Evolutionary conservation across 345 rosid genomes (phyloP), one percentile per base, ranked within the genome.

Genomic region (Eucalyptus viminalis): DNA sequence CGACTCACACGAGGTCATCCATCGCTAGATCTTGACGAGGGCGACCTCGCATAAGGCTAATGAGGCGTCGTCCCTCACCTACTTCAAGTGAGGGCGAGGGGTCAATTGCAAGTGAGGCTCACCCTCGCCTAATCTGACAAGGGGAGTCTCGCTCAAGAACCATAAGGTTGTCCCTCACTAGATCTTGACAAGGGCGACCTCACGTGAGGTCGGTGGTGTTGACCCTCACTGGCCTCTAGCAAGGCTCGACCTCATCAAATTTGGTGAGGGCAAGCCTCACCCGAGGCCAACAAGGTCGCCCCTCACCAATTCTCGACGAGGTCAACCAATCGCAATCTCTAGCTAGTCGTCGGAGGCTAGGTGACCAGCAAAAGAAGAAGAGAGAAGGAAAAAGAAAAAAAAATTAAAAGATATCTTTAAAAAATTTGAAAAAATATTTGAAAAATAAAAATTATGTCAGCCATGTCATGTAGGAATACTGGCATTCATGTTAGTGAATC

Each of bases 301-400:
- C 10, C 58, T 19, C 1, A 0, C 10, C 1, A 19, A 4, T 53
- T 19, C 2, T 53, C 0, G 5, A 53, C 0, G 0, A 0, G 24
- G 24, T 53, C 2, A 0, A 53, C 58, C 2, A 3, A 0, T 19
- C 5, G 10, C 24, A 19, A 19, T 19, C 24, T 19, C 5, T 19
- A 0, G 24, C 24, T 53, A 53, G 58, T 53, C 1, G 5, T 0
- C 0, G 2, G 10, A 53, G 58, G 24, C 58, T 53, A 53, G 58
- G 58, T 0, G 2, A 53, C 24, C 0, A 8, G 0, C 24, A 3
- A 49, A 53, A 11, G 24, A 53, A 53, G 24, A 53, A 19, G 24
- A 3, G 24, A 53, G 24, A 53, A 17, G 24, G 0, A 50, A 14
- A n/a, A n/a, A n/a, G n/a, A 51, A 17, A 1, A 6, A 53, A 51